Evolutionary conservation across 2,329 filamentous ascomycete species (phyloP), one percentile per base, ranked within the genome.

Genomic region (Coniochaeta ligniaria): DNA sequence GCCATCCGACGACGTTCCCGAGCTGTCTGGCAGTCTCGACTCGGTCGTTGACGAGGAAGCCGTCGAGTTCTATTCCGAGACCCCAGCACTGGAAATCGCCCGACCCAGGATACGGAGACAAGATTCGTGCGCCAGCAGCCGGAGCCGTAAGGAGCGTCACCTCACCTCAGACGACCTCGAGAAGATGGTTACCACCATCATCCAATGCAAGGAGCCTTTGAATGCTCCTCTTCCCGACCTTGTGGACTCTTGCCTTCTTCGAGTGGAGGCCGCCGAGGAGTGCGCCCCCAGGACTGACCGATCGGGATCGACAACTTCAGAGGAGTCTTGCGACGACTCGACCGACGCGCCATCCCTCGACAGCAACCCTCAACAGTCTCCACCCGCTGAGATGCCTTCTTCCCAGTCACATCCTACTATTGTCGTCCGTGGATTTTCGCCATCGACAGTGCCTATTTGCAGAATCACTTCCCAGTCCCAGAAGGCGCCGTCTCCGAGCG

Each of bases 171-270:
- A 91, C 69, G 91, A 95, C 68, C 82, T 98, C 33, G 92, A 96
- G 75, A 96, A 96, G 78, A 96, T 98, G 84, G 91, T 97, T 47
- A 86, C 90, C 60, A 92, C 89, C 43, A 97, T 97, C 60, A 95
- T 97, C 71, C 91, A 96, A 74, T 89, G 95, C 75, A 92, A 91
- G 75, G 86, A 87, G 73, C 82, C 83, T 54, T 79, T 94, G 66
- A 75, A 75, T 65, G 76, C 79, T 58, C 84, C 80, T 67, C 74
- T 86, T 9, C 79, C 82, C 20, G 70, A 72, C 56, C 72, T 76
- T 66, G 66, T 72, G 71, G 2, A 72, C 61, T 6, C 20, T 20
- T 43, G 28, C 31, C 54, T 35, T 6, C 16, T 38, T 3, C 54
- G 31, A 35, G 54, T 57, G 4, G 31, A 57, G 2, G 22, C 22